These are phyloP conservation scores for Rhizopogon vinicolor DNA, from an alignment of 768 basidiomycete genomes.

Conservation along the genomic window DNA sequence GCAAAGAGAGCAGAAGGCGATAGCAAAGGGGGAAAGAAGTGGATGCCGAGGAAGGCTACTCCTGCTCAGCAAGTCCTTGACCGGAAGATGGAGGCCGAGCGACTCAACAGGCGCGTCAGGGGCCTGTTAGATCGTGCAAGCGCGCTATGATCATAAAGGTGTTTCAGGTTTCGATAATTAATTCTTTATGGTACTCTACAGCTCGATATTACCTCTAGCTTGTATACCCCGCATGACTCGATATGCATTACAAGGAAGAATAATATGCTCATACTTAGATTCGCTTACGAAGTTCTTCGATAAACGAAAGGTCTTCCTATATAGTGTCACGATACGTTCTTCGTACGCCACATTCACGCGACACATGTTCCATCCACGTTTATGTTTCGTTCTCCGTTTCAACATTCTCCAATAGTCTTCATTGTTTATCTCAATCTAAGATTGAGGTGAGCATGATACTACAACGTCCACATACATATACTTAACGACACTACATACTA, in stretches of 20 bases:
- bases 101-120: constrained; percentile 61
- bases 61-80: constrained; percentile 82
- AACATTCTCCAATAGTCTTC: too few species aligned
- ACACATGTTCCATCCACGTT: too few species aligned
- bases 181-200: background rate
- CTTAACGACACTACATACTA: too few species aligned
- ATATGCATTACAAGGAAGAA: background rate
- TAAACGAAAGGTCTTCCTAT: constrained; percentile 12
- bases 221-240: background rate
- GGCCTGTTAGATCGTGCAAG: constrained; percentile 67
- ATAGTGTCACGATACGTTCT: too few species aligned
- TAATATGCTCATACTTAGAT: too few species aligned
- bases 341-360: too few species aligned
- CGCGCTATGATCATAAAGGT: constrained; percentile 10
- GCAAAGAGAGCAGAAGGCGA: constrained; percentile 47
- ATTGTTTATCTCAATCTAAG: too few species aligned
- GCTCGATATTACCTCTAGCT: background rate
- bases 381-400: too few species aligned
- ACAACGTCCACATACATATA: too few species aligned
- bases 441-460: too few species aligned
- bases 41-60: constrained; percentile 77
- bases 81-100: constrained; percentile 71
- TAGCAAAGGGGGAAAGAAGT: constrained; percentile 44
- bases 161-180: background rate
- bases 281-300: too few species aligned